Conservation (phyloP, 225 moss, liverwort and hornwort species). For the Lunularia cruciata region DNA sequence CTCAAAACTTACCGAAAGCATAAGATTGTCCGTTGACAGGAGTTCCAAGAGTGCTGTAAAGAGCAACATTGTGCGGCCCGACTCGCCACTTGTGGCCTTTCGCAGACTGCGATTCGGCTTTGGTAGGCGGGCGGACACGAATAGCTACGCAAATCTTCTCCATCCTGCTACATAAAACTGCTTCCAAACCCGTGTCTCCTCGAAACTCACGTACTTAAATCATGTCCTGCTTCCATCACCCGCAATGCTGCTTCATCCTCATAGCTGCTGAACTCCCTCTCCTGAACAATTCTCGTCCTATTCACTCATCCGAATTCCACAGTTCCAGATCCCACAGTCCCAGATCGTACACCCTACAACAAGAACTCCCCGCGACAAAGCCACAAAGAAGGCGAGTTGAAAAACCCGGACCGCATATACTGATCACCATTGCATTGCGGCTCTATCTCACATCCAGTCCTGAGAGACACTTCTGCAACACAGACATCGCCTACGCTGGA, state of each 20-base stretch:
- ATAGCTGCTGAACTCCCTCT: not conserved
- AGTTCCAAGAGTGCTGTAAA: slow-evolving; percentile 61
- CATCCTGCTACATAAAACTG: slow-evolving; percentile 44
- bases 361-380: not conserved
- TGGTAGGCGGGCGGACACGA: slow-evolving; percentile 68
- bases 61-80: slow-evolving; percentile 55
- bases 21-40: slow-evolving; percentile 71
- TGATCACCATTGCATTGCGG: not conserved
- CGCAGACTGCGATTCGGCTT: slow-evolving; percentile 28
- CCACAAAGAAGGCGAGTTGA: not conserved
- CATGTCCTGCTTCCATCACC: not conserved
- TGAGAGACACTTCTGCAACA: not conserved
- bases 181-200: too few relatives aligned
- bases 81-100: slow-evolving; percentile 65
- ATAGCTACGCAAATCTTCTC: slow-evolving; percentile 88
- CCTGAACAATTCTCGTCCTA: not conserved
- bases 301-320: not conserved
- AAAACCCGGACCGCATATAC: not conserved
- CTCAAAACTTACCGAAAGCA: slow-evolving; percentile 60
- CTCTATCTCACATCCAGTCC: not conserved
- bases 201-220: too few relatives aligned
- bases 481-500: too few relatives aligned
- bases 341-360: not conserved
- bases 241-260: slow-evolving; percentile 3
- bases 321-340: not conserved